Evolutionary conservation across 148 eudicot species (phyloP).

Genomic region (Spergularia marina): DNA sequence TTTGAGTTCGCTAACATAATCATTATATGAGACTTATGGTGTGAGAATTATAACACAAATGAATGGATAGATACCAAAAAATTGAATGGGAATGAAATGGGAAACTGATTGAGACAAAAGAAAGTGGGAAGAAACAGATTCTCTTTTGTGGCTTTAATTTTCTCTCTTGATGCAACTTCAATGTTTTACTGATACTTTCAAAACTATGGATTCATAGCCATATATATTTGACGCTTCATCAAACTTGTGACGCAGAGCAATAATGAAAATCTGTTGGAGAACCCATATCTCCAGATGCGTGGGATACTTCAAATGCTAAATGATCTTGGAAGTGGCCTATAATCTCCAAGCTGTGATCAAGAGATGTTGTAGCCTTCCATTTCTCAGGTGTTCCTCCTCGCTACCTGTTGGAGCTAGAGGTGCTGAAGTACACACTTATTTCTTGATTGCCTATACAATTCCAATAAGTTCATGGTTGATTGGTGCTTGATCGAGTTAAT

Average conservation of each 20-base stretch:
- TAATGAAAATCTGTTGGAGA: slow-evolving; percentile 94
- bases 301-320: slow-evolving; percentile 89
- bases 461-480: not conserved
- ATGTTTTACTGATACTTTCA: no score
- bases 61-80: no score
- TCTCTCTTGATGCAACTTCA: no score
- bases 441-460: slow-evolving; percentile 7
- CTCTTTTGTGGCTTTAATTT: no score
- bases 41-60: no score
- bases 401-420: slow-evolving; percentile 7
- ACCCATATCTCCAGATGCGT: slow-evolving; percentile 99
- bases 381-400: slow-evolving; percentile 2
- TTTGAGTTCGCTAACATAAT: no score
- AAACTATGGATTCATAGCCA: not conserved
- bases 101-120: no score
- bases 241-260: slow-evolving; percentile 58
- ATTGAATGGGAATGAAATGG: no score
- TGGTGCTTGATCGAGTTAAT: not conserved
- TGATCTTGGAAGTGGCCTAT: slow-evolving; percentile 51
- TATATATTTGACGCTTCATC: slow-evolving; percentile 9
- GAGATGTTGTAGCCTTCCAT: not conserved
- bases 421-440: not conserved
- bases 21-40: no score
- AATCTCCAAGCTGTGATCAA: slow-evolving; percentile 7
- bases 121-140: no score